Conservation (phyloP, 2,329 filamentous ascomycete species). For the Akanthomyces uredinophilus region DNA sequence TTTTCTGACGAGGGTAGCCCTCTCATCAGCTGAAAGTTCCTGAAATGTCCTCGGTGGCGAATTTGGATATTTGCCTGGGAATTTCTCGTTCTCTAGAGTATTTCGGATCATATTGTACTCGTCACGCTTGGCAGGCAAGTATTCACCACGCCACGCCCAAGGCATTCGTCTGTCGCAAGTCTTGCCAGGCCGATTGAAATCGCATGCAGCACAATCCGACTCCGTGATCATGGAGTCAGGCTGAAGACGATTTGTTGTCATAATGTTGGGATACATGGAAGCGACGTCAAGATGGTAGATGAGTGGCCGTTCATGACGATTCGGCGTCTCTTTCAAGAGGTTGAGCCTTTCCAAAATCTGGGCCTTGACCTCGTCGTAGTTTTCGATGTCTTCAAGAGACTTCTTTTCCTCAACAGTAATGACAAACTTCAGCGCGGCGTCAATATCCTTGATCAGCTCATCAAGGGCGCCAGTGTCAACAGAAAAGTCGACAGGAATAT, state of each 20-base stretch:
- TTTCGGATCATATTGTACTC: constrained; percentile 99
- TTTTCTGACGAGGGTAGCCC: constrained; percentile 74
- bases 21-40: constrained; percentile 76
- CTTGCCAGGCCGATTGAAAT: constrained; percentile 96
- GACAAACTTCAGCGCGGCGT: constrained; percentile 83
- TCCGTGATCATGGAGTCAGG: constrained; percentile 99
- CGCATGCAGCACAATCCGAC: constrained; percentile 92
- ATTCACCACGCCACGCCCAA: constrained; percentile 98
- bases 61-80: constrained; percentile 73
- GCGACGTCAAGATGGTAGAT: constrained; percentile 99
- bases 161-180: constrained; percentile 92
- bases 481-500: constrained; percentile 91
- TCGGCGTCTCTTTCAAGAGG: constrained; percentile 74
- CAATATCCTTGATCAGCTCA: constrained; percentile 79
- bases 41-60: constrained; percentile 69
- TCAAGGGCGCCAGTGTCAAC: constrained; percentile 87
- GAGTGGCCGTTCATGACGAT: constrained; percentile 76
- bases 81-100: constrained; percentile 84
- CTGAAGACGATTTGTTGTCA: constrained; percentile 97
- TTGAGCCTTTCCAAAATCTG: constrained; percentile 71
- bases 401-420: constrained; percentile 82
- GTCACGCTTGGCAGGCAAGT: constrained; percentile 88
- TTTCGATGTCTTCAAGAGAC: constrained; percentile 69
- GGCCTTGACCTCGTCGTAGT: constrained; percentile 78
- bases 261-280: constrained; percentile 99